Evolutionary conservation across 306 rosid genomes (phyloP).

Genomic region (Vachellia collinsii): DNA sequence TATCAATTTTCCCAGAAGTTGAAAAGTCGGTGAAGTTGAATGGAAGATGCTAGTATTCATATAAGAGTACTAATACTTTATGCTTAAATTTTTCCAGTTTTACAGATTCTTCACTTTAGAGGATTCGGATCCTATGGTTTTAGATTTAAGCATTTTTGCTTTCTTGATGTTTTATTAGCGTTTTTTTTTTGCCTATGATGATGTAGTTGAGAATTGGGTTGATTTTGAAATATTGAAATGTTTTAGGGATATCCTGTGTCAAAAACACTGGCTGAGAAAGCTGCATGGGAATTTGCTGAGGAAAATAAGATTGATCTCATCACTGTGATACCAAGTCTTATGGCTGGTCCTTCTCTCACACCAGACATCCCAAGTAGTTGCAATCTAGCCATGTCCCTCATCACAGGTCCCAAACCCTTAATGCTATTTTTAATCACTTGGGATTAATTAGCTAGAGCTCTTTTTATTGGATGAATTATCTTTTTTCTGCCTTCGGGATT

Average conservation of each 20-base stretch:
- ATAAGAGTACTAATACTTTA: neutral
- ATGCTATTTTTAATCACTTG: neutral
- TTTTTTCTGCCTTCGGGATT: too few relatives aligned
- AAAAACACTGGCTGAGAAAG: conserved; percentile 74
- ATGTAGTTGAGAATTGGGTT: neutral
- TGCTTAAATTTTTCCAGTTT: neutral
- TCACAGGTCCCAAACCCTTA: conserved; percentile 55
- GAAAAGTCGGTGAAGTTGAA: neutral
- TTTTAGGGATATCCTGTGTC: conserved; percentile 81
- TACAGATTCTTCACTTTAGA: neutral
- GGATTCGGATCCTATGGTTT: neutral
- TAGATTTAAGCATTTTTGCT: neutral
- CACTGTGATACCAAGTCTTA: conserved; percentile 73
- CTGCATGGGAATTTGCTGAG: conserved; percentile 78
- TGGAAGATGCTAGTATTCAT: neutral
- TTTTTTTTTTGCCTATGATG: neutral
- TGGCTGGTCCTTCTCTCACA: conserved; percentile 70
- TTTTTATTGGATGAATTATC: too few relatives aligned
- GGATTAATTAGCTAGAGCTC: too few relatives aligned
- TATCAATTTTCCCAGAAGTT: too few relatives aligned
- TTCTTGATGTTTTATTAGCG: neutral
- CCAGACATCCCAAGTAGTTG: conserved; percentile 68
- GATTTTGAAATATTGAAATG: neutral
- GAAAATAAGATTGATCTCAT: conserved; percentile 72
- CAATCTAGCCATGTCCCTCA: conserved; percentile 50